Base-by-base conservation (phyloP, 345 rosid species). In the Melaleuca alternifolia region DNA sequence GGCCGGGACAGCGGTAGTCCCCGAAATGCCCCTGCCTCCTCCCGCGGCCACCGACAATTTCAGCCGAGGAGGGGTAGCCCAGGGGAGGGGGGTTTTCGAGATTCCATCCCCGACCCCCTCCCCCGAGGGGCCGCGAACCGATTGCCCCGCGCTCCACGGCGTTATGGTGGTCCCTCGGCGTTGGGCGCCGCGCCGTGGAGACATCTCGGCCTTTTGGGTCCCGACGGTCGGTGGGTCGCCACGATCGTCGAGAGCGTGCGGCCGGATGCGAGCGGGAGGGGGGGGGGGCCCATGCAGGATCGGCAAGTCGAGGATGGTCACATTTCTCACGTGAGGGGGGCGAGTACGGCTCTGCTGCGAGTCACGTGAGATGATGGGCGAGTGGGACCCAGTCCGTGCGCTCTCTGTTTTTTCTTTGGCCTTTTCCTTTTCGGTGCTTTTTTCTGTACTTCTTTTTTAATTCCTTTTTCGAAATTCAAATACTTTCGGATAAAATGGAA, bases 41-140 rank as follows among this genome's bases (percentile, higher is more conserved):
- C 11, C 28, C 51, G 26, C 33, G 14, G 57, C 46, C 86, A 85
- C 86, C 86, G 86, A 85, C 86, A 85, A 77, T 85, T 85, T 15
- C 44, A 1, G 10, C 11, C 86, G 24, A 2, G 86, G 86, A 62
- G 82, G 28, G 14, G 11, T 10, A 6, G 54, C 11, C 52, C 56
- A 1, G 1, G 16, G 46, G 20, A 56, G 82, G 82, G 14, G 82
- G 14, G 53, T 16, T 48, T n/a, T 21, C 81, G 82, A 51, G 52
- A 59, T 20, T 18, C 41, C 21, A 1, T 1, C 11, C 4, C 44
- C 54, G 77, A 23, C 13, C 24, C 46, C 48, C 48, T 48, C 9
- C 33, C 48, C 79, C 79, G 48, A 18, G 12, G 44, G 33, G 48
- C 5, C 41, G 79, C 79, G 46, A 41, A 10, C 46, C 24, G 24